phyloP scores from a whole-genome alignment of 208 protist species.

The Acanthamoeba sp. region DNA sequence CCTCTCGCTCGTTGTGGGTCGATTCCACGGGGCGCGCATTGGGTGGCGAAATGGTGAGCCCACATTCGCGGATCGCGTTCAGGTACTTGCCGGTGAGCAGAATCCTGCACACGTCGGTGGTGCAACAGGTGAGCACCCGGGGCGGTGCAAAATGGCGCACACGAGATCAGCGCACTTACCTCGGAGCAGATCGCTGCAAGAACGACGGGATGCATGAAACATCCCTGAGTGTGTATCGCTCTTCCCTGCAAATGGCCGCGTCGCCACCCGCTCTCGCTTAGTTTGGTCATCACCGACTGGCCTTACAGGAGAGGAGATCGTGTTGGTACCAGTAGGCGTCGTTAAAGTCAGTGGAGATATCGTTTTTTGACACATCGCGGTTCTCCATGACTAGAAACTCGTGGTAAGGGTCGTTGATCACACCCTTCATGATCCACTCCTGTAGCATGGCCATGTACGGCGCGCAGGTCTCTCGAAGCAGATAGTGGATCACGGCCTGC shows the following conservation, averaged over 20 bases:
- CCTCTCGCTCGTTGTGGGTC: constrained; percentile 31
- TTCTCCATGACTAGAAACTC: constrained; percentile 58
- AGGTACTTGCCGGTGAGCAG: constrained; percentile 63
- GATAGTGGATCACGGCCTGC: constrained; percentile 14
- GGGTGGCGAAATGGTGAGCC: not conserved
- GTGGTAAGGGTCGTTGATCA: constrained; percentile 37
- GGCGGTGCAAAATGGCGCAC: too few relatives aligned
- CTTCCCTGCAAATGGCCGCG: not conserved
- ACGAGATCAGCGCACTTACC: not conserved
- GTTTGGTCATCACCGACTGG: too few relatives aligned
- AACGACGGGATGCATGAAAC: constrained; percentile 6
- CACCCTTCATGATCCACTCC: constrained; percentile 35
- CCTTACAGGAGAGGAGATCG: not conserved
- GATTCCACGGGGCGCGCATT: not conserved
- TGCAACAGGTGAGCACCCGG: too few relatives aligned
- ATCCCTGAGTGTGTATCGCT: constrained; percentile 47
- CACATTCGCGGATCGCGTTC: constrained; percentile 54
- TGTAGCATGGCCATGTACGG: constrained; percentile 59
- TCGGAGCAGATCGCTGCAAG: not conserved
- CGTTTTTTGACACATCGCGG: not conserved
- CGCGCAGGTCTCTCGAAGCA: not conserved
- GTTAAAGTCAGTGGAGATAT: constrained; percentile 7
- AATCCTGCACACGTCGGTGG: not conserved
- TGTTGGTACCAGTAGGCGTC: constrained; percentile 21
- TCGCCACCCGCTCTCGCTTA: too few relatives aligned